Evolutionary conservation across 345 rosid genomes (phyloP), one percentile per base, ranked within the genome.

Genomic region (Brassica cretica): DNA sequence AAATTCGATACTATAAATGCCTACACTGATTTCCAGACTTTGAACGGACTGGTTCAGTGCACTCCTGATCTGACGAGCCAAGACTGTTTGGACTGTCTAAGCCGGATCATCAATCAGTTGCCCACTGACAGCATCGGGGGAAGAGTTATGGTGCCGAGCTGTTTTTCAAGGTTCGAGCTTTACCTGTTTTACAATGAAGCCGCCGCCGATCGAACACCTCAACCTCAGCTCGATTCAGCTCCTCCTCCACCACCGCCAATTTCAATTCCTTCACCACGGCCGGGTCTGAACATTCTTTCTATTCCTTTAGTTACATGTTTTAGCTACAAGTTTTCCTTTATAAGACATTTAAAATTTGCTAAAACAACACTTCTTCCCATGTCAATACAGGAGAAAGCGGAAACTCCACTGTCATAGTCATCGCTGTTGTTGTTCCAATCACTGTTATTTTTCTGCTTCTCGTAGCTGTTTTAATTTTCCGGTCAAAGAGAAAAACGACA

Each of bases 21-120:
- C 5, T 46, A 46, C 0, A 46, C 63, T 1, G 33, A 14, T 10
- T 64, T 27, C 0, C 41, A 67, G 44, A 49, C 0, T 1, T 12
- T 88, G 61, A 87, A 78, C 70, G 61, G 19, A 4, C 44, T 90
- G 1, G 85, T 37, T 6, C 87, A 88, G 85, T 90, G 94, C 76
- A 81, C 65, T 2, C 86, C 83, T 9, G 88, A 84, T 73, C 30
- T 87, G 15, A 41, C 79, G 5, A 0, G 8, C 0, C 0, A 3
- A 1, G 75, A 60, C 1, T 88, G 89, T 30, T 6, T n/a, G 0
- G 0, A 1, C 0, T 87, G 90, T 65, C 80, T 88, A 2, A 37
- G 19, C 15, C 18, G 0, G 0, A 73, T 33, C 10, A 68, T 73
- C 12, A 5, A 53, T 4, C 1, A 1, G 0, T 25, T 83, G 12